Evolutionary conservation across 106 monocot species (phyloP).

Genomic region (Cymbidium sinense): DNA sequence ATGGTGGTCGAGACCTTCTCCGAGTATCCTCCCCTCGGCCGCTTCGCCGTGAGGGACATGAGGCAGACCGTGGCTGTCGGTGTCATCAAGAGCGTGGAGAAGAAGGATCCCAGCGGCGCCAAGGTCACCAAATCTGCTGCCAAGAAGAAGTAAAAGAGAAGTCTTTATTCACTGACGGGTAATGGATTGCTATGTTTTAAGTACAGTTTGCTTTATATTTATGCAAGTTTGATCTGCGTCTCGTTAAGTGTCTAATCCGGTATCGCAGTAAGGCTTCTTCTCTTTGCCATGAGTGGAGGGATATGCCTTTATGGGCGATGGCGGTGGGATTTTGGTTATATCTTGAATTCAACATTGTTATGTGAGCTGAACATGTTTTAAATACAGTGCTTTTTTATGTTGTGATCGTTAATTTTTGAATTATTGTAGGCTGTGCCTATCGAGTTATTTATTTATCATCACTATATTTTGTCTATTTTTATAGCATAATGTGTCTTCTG

Average conservation of each 20-base stretch:
- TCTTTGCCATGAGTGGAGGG: not conserved
- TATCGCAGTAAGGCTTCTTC: not conserved
- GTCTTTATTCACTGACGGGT: no score
- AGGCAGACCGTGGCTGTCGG: slow-evolving; percentile 70
- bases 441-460: no score
- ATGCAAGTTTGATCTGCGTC: not conserved
- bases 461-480: no score
- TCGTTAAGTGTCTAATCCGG: not conserved
- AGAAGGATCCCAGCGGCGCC: slow-evolving; percentile 62
- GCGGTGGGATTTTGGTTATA: slow-evolving; percentile 3
- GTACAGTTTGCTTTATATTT: not conserved
- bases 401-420: no score
- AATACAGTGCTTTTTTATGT: no score
- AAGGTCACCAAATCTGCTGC: slow-evolving; percentile 62
- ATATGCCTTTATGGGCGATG: not conserved
- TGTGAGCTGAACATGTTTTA: no score
- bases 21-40: slow-evolving; percentile 56
- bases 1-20: slow-evolving; percentile 79
- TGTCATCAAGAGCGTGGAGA: slow-evolving; percentile 67
- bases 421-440: no score
- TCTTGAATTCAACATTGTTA: not conserved
- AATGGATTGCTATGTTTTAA: not conserved
- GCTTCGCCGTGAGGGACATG: slow-evolving; percentile 72
- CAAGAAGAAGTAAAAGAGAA: slow-evolving; percentile 49
- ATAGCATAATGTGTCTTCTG: no score